phyloP scores from a whole-genome alignment of 2,329 filamentous ascomycete species.

The Paradendryphiella salina region DNA sequence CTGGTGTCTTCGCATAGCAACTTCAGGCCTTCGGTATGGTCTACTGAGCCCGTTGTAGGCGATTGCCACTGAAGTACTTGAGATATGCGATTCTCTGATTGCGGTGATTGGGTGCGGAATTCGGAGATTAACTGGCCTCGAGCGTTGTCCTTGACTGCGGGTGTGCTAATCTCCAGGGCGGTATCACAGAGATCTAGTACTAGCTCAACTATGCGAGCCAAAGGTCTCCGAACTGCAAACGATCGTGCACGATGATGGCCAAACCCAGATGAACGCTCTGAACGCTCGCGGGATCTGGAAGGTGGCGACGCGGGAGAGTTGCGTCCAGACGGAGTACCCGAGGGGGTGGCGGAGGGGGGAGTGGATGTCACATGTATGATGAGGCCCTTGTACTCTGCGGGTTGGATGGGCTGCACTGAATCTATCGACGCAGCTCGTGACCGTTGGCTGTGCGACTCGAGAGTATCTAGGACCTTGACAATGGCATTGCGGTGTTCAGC shows the following conservation, averaged over 20 bases:
- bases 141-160: constrained; percentile 80
- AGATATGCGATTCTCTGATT: constrained; percentile 91
- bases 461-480: constrained; percentile 89
- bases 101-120: constrained; percentile 88
- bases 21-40: constrained; percentile 89
- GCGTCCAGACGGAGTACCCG: constrained; percentile 69
- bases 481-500: constrained; percentile 92
- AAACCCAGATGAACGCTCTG: constrained; percentile 68
- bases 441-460: constrained; percentile 76
- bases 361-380: constrained; percentile 74
- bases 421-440: constrained; percentile 57
- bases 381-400: constrained; percentile 84
- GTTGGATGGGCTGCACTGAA: constrained; percentile 52
- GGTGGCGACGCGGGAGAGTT: constrained; percentile 69
- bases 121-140: constrained; percentile 69
- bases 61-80: constrained; percentile 98
- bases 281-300: constrained; percentile 69
- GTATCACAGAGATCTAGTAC: constrained; percentile 95
- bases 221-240: constrained; percentile 86
- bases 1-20: constrained; percentile 89
- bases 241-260: constrained; percentile 82
- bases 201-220: constrained; percentile 91
- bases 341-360: constrained; percentile 69
- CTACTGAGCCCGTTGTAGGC: constrained; percentile 84
- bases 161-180: constrained; percentile 89